Evolutionary conservation across 2,329 filamentous ascomycete genomes (phyloP), one percentile per base, ranked within the genome.

Genomic region (Diaporthe citri): DNA sequence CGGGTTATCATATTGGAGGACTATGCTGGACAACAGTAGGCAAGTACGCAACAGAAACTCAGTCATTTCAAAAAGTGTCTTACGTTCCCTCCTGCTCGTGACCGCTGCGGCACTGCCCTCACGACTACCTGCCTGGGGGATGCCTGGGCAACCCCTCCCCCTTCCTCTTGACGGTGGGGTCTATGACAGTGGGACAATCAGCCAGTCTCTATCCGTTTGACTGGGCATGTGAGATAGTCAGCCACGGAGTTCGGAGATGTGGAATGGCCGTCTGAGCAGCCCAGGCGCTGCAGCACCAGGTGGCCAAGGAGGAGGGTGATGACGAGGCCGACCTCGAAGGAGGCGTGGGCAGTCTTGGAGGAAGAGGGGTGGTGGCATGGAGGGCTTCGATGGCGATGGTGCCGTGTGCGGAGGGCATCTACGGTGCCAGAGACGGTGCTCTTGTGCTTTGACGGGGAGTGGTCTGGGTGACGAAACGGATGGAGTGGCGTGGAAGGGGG

Each of bases 41-140:
- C 57, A 64, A 72, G 67, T 66, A 66, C 31, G n/a, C 48, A 69
- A 34, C 51, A 55, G 64, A 72, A 74, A 59, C 10, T 55, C 57
- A 64, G 34, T 43, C 39, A 52, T 72, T 64, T 56, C 28, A 22
- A 64, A 41, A 52, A 20, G 36, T 64, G 12, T 56, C 36, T 15
- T 36, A 43, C 67, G 34, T 48, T 48, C 25, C 48, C 36, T 25
- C 34, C 52, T 60, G 34, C 25, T 64, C 51, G 71, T 72, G 71
- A 64, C 43, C 48, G 17, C 41, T 34, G 52, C 39, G 22, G 34
- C 46, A 41, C 13, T 69, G 48, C 34, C n/a, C 34, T 39, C 48
- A 28, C 48, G 28, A 66, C 60, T 48, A 20, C 41, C 15, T 22
- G 48, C 34, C 34, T 52, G 34, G 28, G 46, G 48, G 8, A 28